These are phyloP conservation scores for Epichloe hybrida DNA, from an alignment of 2,329 filamentous ascomycete species.

Conservation along the genomic window DNA sequence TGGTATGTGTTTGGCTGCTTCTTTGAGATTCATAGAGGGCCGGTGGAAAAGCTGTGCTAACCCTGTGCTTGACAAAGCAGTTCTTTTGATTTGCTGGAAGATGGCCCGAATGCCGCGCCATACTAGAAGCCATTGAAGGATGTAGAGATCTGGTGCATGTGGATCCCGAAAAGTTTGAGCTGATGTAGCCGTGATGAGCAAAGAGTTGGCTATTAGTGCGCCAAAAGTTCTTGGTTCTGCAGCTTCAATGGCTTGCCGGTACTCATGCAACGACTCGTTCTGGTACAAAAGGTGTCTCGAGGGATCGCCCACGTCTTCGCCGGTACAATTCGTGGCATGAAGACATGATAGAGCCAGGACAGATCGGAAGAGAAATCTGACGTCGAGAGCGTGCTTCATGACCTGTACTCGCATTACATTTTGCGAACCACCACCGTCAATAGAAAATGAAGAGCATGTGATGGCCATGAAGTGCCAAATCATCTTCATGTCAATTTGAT, in stretches of 20 bases:
- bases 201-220: slow-evolving; percentile 36
- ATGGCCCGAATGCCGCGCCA: slow-evolving; percentile 41
- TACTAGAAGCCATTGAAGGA: slow-evolving; percentile 42
- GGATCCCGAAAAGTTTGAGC: slow-evolving; percentile 37
- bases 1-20: slow-evolving; percentile 28
- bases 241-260: slow-evolving; percentile 35
- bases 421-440: slow-evolving; percentile 21
- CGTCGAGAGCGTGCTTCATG: slow-evolving; percentile 35
- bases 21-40: slow-evolving; percentile 33
- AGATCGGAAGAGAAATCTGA: slow-evolving; percentile 41
- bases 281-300: slow-evolving; percentile 30
- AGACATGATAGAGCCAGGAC: slow-evolving; percentile 38
- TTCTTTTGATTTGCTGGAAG: slow-evolving; percentile 21
- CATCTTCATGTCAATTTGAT: slow-evolving; percentile 36
- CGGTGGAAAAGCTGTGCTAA: slow-evolving; percentile 34
- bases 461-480: slow-evolving; percentile 40
- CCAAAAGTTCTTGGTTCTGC: slow-evolving; percentile 32
- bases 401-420: slow-evolving; percentile 32
- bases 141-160: slow-evolving; percentile 30
- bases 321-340: slow-evolving; percentile 16
- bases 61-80: slow-evolving; percentile 25
- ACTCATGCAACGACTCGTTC: slow-evolving; percentile 35
- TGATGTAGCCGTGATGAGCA: slow-evolving; percentile 37
- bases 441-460: slow-evolving; percentile 32
- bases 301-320: slow-evolving; percentile 13